Base-by-base conservation (phyloP, 1,284 basidiomycete species). In the Retiboletus flavoniger region DNA sequence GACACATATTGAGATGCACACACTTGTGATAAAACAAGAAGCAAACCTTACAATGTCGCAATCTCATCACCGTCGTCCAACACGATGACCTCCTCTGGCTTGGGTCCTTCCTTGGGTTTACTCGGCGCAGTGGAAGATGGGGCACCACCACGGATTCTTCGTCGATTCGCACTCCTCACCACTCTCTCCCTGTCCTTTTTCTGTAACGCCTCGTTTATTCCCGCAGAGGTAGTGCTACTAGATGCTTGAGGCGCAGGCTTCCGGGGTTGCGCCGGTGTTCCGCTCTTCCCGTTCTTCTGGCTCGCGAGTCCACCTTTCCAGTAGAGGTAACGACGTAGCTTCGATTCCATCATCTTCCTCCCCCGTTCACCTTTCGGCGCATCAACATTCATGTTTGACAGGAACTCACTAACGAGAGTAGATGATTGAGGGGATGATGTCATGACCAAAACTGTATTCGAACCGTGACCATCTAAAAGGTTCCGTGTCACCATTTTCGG, bases 381-480 rank as follows among this genome's bases (percentile, higher is more conserved):
- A 35, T 71, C 77, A 2, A 77, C 70, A 56, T 89, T 75, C 75
- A 89, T 84, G 1, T 74, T 76, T 0, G 84, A 80, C 3, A 98
- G 78, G 68, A 91, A 97, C 57, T 95, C 89, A 3, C 82, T 83
- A 16, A 97, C 74, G 40, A 90, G 78, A 10, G 79, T 79, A 63
- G 89, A 91, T 0, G 89, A 89, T 32, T 85, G 81, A 28, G 87
- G 80, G 0, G 93, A 93, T 0, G 87, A 85, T n/a, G 89, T 85
- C 94, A 98, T 95, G 54, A 97, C 79, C 36, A 97, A 82, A 2
- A 95, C 82, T 1, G 84, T 85, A 63, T 96, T 89, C 13, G 83
- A 85, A 1, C 89, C 89, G 2, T 79, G 79, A 17, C 76, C 72
- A 19, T 76, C 83, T 66, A 47, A 19, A 53, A 49, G 10, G 32